A percentile compares a stretch with the other conserved stretches of the same genome.
phyloP scores from a whole-genome alignment of 148 eudicot species.

The Hydrangea macrophylla region DNA sequence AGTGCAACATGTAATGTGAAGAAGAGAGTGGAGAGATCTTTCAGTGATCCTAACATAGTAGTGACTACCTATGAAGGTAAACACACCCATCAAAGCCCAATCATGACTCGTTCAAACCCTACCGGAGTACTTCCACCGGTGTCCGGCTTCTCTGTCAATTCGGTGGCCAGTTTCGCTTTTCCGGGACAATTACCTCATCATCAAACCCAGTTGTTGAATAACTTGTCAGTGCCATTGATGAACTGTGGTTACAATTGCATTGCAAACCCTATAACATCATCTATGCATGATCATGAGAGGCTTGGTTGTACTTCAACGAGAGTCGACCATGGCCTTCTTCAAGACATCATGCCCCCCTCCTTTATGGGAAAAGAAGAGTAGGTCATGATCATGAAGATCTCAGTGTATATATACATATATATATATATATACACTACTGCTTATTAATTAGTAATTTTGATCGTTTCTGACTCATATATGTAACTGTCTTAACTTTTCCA shows the following conservation, averaged over 20 bases:
- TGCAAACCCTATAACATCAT: not conserved
- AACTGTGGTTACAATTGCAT: conserved; percentile 14
- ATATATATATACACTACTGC: too few species aligned
- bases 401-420: too few species aligned
- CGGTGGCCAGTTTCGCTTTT: conserved; percentile 11
- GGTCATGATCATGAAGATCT: too few species aligned
- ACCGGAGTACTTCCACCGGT: not conserved
- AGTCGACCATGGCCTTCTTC: conserved; percentile 61
- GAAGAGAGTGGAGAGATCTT: conserved; percentile 82
- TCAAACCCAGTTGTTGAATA: too few species aligned
- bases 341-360: conserved; percentile 50
- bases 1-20: conserved; percentile 75
- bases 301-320: conserved; percentile 15
- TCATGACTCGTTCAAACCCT: conserved; percentile 26
- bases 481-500: too few species aligned
- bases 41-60: conserved; percentile 60
- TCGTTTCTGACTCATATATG: too few species aligned
- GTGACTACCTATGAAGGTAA: conserved; percentile 93
- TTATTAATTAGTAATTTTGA: too few species aligned
- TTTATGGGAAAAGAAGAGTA: conserved; percentile 16
- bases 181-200: conserved; percentile 21
- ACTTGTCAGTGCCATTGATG: too few species aligned
- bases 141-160: conserved; percentile 9
- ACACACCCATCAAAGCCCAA: conserved; percentile 75
- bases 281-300: conserved; percentile 17